These are phyloP conservation scores for Macrolepiota albuminosa DNA, from an alignment of 768 basidiomycete genomes.

Conservation along the genomic window DNA sequence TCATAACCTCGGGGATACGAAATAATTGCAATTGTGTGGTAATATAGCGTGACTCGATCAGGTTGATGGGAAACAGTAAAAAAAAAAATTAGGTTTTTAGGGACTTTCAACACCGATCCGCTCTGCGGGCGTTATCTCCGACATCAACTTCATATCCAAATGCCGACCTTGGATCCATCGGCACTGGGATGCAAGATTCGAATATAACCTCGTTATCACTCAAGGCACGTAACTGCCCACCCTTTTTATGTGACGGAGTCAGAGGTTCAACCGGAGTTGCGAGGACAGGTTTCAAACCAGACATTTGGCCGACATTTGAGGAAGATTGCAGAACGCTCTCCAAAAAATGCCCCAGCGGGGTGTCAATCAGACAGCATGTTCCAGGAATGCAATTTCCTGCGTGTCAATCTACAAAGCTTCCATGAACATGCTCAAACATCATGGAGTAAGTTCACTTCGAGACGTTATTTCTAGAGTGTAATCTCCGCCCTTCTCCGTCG, in stretches of 20 bases:
- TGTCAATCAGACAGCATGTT: background rate
- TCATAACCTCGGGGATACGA: slow-evolving; percentile 1
- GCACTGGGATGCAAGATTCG: background rate
- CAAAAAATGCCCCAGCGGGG: background rate
- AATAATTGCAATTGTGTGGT: background rate
- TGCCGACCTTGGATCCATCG: background rate
- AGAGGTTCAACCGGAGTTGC: background rate
- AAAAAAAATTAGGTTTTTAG: slow-evolving; percentile 15
- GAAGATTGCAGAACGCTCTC: background rate
- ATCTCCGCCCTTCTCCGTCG: background rate
- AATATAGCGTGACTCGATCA: background rate
- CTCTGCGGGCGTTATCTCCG: slow-evolving; percentile 9
- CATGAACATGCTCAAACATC: background rate
- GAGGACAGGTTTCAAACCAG: background rate
- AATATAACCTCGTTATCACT: background rate
- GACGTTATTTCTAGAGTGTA: background rate
- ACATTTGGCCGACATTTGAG: background rate
- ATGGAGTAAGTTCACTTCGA: background rate
- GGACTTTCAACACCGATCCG: slow-evolving; percentile 6
- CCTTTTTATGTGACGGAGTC: background rate
- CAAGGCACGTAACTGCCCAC: background rate
- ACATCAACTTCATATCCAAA: background rate
- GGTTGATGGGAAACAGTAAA: background rate
- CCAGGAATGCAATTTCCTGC: background rate
- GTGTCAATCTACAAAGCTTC: background rate